Evolutionary conservation across 345 rosid species (phyloP), one percentile per base, ranked within the genome.

Genomic region (Corymbia maculata): DNA sequence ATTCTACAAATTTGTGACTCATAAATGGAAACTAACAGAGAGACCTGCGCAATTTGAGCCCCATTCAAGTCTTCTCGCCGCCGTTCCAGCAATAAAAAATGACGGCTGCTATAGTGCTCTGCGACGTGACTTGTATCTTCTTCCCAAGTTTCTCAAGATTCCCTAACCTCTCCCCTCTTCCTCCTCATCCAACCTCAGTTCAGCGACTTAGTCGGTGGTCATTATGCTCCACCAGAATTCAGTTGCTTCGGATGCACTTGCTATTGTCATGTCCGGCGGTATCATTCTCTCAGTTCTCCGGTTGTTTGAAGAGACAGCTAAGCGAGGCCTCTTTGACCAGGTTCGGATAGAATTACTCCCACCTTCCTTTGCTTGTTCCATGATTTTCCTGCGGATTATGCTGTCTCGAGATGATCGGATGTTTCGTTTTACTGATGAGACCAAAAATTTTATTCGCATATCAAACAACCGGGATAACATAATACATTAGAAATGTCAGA

Each of bases 301-400:
- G 28, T 53, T 94, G 68, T 95, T 95, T 95, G 92, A 93, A 90
- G 96, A 93, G 89, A 95, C 95, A 70, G 96, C 96, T 28, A 94
- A 94, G 84, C 96, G 95, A 28, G 86, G 91, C 79, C 22, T 97
- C 91, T 90, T 94, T 85, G 96, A 96, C 88, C 95, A 91, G 97
- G 97, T 95, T 55, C 92, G 96, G 96, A 93, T 52, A 50, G 51
- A 45, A 85, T 30, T 82, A 42, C 45, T 70, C 24, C 47, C 47
- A 32, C 1, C 80, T 88, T 52, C 16, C 79, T 82, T 42, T 89
- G 88, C 64, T 86, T 16, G 47, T n/a, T 13, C 8, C 42, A 47
- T 86, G 32, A 16, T 89, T 75, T 19, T 57, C 68, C 6, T 86
- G 30, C 49, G 44, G 16, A 49, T 8, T 32, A 36, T 28, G 50